These are phyloP conservation scores for Penicillium alfredii DNA, from an alignment of 495 filamentous ascomycete species.

Conservation along the genomic window DNA sequence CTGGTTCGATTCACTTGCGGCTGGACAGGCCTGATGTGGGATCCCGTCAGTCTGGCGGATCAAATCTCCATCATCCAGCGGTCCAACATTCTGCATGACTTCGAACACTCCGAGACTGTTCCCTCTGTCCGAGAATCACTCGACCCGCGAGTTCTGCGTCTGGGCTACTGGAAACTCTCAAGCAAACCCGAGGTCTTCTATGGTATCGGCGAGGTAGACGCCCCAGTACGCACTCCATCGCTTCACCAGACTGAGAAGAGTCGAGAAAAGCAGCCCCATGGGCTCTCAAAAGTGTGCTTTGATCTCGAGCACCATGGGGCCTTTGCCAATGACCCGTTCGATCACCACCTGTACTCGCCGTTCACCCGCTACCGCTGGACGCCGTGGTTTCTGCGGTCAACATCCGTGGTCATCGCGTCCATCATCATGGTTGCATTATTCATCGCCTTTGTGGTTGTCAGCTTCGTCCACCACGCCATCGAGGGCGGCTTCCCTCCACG, in stretches of 20 bases:
- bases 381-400: conserved; percentile 69
- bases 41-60: conserved; percentile 73
- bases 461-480: conserved; percentile 66
- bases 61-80: conserved; percentile 67
- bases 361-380: conserved; percentile 59
- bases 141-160: conserved; percentile 50
- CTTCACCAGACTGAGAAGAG: conserved; percentile 36
- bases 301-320: conserved; percentile 40
- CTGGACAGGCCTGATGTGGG: conserved; percentile 77
- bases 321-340: conserved; percentile 27
- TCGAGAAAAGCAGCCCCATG: conserved; percentile 27
- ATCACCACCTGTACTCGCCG: conserved; percentile 41
- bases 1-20: conserved; percentile 43
- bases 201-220: conserved; percentile 57
- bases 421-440: conserved; percentile 59
- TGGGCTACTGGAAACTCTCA: conserved; percentile 77
- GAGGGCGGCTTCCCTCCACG: conserved; percentile 63
- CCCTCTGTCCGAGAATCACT: conserved; percentile 41
- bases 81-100: conserved; percentile 70
- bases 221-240: conserved; percentile 50
- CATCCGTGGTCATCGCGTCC: conserved; percentile 56
- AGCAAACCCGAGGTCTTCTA: conserved; percentile 57
- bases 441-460: conserved; percentile 67
- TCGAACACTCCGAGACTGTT: conserved; percentile 52
- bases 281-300: conserved; percentile 27